phyloP scores from a whole-genome alignment of 371 early-diverging fungal genomes.

The Haplosporangium sp. region DNA sequence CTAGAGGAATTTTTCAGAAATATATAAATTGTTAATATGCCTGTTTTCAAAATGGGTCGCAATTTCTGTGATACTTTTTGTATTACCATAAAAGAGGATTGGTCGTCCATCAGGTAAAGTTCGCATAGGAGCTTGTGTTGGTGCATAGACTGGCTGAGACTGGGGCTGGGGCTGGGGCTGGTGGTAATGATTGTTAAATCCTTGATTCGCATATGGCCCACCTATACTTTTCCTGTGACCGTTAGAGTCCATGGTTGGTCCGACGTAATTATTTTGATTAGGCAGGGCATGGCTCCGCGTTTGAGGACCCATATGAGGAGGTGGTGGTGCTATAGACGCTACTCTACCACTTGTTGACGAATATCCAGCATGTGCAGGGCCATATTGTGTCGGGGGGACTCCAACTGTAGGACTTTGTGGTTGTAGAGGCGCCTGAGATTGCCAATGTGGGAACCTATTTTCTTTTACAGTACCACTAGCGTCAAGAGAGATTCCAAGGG shows the following conservation, averaged over 20 bases:
- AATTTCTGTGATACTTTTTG: neutral
- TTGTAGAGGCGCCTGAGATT: conserved; percentile 37
- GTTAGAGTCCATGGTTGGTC: neutral
- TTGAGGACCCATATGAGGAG: neutral
- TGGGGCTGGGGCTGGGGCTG: conserved; percentile 14
- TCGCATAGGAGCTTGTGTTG: neutral
- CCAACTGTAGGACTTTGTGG: conserved; percentile 24
- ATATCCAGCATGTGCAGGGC: neutral
- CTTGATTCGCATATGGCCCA: conserved; percentile 2
- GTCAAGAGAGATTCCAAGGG: conserved; percentile 41
- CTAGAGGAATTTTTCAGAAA: conserved; percentile 59
- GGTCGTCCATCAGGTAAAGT: conserved; percentile 35
- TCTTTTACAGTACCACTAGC: conserved; percentile 47
- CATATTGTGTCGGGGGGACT: neutral
- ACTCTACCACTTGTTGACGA: neutral
- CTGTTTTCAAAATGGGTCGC: too few species aligned
- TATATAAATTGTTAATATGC: too few species aligned
- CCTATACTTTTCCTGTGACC: conserved; percentile 9
- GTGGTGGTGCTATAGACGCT: neutral
- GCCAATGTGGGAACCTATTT: conserved; percentile 52
- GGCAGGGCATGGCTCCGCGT: conserved; percentile 36
- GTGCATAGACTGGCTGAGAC: neutral
- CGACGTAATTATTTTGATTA: conserved; percentile 8
- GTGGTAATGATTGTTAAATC: conserved; percentile 5
- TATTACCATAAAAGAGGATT: conserved; percentile 47